Percentiles rank a stretch among this genome's conserved stretches.
Conservation (phyloP, 164 flowering plant species). For the Euptelea pleiosperma region DNA sequence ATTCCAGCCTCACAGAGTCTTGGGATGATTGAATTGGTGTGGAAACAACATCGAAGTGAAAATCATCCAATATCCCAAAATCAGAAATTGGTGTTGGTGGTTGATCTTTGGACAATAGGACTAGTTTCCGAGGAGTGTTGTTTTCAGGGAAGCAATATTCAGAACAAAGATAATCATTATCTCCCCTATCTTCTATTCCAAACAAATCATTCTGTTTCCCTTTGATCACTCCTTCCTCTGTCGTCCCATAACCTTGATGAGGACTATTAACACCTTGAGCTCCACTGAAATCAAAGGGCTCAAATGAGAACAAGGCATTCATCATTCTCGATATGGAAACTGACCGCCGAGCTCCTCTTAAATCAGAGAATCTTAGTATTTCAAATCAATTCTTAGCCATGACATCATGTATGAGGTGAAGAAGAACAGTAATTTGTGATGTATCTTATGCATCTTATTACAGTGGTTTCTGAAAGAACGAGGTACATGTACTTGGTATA, state of each 20-base stretch:
- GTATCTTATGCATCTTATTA: no score
- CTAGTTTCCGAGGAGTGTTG: conserved; percentile 4
- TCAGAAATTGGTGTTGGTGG: conserved; percentile 20
- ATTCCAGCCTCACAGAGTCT: conserved; percentile 7
- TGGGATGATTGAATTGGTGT: conserved; percentile 19
- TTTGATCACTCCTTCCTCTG: conserved; percentile 11
- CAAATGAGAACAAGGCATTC: conserved; percentile 14
- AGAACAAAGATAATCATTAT: conserved; percentile 11
- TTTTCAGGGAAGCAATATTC: conserved; percentile 21
- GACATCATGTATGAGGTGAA: no score
- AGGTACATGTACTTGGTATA: no score
- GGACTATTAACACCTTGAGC: conserved; percentile 16
- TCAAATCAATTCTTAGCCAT: no score
- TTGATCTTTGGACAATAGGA: conserved; percentile 16
- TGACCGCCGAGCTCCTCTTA: not conserved
- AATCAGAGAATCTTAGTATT: not conserved
- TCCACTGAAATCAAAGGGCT: conserved; percentile 15
- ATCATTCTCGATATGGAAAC: conserved; percentile 1
- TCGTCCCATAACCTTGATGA: conserved; percentile 5
- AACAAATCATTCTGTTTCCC: conserved; percentile 7
- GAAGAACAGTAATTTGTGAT: no score
- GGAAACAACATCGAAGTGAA: conserved; percentile 15
- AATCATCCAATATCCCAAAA: conserved; percentile 20
- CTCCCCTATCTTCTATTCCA: conserved; percentile 22
- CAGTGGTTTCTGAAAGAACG: no score